phyloP scores from a whole-genome alignment of 2,329 filamentous ascomycete species.

The Colletotrichum liriopes region DNA sequence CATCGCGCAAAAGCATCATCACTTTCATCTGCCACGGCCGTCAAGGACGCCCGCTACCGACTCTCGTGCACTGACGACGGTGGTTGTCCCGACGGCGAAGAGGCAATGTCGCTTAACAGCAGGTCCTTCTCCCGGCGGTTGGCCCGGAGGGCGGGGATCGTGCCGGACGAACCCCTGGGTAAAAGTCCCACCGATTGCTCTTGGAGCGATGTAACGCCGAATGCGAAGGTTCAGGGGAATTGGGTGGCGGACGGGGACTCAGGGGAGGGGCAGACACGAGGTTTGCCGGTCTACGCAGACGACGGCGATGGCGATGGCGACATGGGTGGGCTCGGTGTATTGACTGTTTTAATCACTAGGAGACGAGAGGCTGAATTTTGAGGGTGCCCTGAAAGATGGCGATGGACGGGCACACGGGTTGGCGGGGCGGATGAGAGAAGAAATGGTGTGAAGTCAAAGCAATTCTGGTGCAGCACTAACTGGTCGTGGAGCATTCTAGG shows the following conservation, averaged over 20 bases:
- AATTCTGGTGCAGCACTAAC: background rate
- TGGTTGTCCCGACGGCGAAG: constrained; percentile 9
- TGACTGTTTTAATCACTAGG: constrained; percentile 5
- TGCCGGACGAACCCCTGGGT: background rate
- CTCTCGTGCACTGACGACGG: background rate
- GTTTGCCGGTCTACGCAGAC: background rate
- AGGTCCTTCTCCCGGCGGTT: constrained; percentile 16
- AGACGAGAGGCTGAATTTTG: background rate
- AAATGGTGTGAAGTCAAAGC: background rate
- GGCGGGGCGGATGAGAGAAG: background rate
- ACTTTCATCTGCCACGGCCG: background rate
- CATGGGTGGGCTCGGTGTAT: constrained; percentile 14
- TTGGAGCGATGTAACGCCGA: constrained; percentile 33
- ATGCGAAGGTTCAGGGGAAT: constrained; percentile 26
- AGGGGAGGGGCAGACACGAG: constrained; percentile 21
- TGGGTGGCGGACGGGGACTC: constrained; percentile 15
- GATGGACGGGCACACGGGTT: background rate
- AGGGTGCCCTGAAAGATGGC: background rate
- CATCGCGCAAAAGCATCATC: background rate
- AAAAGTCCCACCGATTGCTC: constrained; percentile 29
- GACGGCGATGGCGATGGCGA: background rate
- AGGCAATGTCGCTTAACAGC: constrained; percentile 17
- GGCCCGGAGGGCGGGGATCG: constrained; percentile 22
- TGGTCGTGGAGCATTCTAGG: constrained; percentile 31
- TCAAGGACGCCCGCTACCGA: background rate